Evolutionary conservation across 495 filamentous ascomycete species (phyloP).

Genomic region (Darksidea phi): DNA sequence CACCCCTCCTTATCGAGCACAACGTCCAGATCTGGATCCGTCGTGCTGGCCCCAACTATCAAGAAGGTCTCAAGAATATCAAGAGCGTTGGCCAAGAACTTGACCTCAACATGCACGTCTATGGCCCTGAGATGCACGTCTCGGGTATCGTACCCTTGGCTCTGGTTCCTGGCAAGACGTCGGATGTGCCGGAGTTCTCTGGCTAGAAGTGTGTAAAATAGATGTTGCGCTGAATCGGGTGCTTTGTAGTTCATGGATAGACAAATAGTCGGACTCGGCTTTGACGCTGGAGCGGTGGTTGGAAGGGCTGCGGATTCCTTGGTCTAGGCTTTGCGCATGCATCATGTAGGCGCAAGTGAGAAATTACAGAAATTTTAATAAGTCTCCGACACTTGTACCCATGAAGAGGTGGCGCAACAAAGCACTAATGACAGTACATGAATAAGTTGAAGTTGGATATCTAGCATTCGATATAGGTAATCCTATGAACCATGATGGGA

Average conservation of each 20-base stretch:
- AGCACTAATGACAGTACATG: too few species aligned
- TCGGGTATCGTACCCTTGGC: conserved; percentile 68
- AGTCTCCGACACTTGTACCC: too few species aligned
- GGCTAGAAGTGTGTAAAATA: conserved; percentile 30
- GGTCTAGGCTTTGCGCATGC: conserved; percentile 5
- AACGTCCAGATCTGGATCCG: conserved; percentile 99
- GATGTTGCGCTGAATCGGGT: neutral
- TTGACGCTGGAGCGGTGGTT: too few species aligned
- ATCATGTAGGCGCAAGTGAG: neutral
- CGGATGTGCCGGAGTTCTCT: conserved; percentile 50
- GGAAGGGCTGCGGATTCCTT: neutral
- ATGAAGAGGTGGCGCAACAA: too few species aligned
- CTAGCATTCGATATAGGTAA: too few species aligned
- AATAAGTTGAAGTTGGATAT: too few species aligned
- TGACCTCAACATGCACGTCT: conserved; percentile 91
- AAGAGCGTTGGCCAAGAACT: conserved; percentile 93
- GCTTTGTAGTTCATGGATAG: conserved; percentile 17
- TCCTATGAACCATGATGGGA: too few species aligned
- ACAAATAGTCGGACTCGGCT: conserved; percentile 19
- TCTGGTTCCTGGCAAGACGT: conserved; percentile 57
- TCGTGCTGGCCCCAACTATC: conserved; percentile 98
- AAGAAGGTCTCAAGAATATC: conserved; percentile 99
- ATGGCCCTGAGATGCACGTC: conserved; percentile 94
- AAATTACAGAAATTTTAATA: neutral
- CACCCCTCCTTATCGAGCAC: conserved; percentile 85